phyloP scores from a whole-genome alignment of 177 flowering plant species.

The Vitis hybrid region DNA sequence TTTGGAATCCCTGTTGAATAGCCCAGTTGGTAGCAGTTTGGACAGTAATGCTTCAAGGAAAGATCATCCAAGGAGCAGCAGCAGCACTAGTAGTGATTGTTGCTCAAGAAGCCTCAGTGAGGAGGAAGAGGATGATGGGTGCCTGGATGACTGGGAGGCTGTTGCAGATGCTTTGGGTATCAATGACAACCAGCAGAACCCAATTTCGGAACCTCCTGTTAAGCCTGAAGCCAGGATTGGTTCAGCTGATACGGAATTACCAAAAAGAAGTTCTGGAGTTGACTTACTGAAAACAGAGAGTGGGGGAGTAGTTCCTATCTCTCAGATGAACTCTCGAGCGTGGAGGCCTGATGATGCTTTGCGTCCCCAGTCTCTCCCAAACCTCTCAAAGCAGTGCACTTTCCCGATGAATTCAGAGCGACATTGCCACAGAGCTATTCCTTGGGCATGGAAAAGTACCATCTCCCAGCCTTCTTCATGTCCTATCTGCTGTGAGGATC shows the following conservation, averaged over 20 bases:
- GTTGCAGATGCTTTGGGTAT: constrained; percentile 15
- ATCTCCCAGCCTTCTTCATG: constrained; percentile 10
- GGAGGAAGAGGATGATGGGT: constrained; percentile 15
- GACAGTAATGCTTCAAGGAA: constrained; percentile 5
- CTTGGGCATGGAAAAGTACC: constrained; percentile 9
- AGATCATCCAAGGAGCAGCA: constrained; percentile 7
- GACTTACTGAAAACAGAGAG: background rate
- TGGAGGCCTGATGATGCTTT: constrained; percentile 21
- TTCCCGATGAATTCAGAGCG: background rate
- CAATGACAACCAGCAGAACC: background rate
- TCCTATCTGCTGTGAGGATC: constrained; percentile 25
- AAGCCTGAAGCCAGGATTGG: background rate
- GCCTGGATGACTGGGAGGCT: constrained; percentile 26
- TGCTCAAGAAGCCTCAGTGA: constrained; percentile 13
- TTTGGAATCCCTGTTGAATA: constrained; percentile 3
- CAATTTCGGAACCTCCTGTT: background rate
- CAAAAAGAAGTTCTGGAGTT: background rate
- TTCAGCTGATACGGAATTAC: background rate
- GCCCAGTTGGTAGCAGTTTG: constrained; percentile 1
- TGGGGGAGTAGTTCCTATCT: background rate
- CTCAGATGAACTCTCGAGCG: constrained; percentile 1
- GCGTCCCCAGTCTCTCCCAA: constrained; percentile 19
- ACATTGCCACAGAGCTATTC: background rate
- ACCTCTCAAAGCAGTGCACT: constrained; percentile 11
- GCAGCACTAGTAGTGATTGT: constrained; percentile 3